Percentiles rank a stretch among this genome's conserved stretches.
phyloP scores from a whole-genome alignment of 2,329 filamentous ascomycete genomes.

The Aspergillus sp. region DNA sequence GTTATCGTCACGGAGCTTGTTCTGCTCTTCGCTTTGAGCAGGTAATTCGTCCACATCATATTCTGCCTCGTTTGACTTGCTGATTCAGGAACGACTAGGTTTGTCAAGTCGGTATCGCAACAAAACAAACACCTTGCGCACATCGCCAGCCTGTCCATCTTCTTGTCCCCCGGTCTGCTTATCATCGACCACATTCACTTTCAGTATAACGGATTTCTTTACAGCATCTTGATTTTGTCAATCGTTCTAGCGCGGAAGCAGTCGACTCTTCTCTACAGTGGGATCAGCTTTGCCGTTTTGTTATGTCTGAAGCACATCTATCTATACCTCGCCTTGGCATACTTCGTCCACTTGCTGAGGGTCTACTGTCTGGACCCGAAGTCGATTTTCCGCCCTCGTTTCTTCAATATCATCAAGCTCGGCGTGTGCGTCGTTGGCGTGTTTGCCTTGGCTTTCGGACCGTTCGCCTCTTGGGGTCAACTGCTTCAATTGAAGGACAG shows the following conservation, averaged over 20 bases:
- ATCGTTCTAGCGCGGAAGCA: conserved; percentile 77
- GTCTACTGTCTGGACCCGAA: conserved; percentile 80
- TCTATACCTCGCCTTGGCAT: conserved; percentile 91
- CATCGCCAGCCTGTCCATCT: conserved; percentile 81
- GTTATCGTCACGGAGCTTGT: conserved; percentile 85
- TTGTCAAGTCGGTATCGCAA: conserved; percentile 69
- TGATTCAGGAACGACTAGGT: conserved; percentile 57
- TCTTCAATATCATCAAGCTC: conserved; percentile 81
- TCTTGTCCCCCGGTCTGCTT: conserved; percentile 87
- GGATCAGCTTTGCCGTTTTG: conserved; percentile 78
- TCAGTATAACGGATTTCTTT: conserved; percentile 97
- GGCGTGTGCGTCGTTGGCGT: conserved; percentile 70
- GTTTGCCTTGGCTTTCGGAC: conserved; percentile 81
- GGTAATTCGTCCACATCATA: conserved; percentile 52
- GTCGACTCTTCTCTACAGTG: conserved; percentile 74
- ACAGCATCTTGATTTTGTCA: conserved; percentile 84
- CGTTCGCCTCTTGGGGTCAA: conserved; percentile 80
- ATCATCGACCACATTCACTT: conserved; percentile 99
- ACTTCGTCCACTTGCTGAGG: conserved; percentile 90
- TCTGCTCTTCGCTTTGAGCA: conserved; percentile 77
- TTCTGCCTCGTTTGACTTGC: conserved; percentile 19
- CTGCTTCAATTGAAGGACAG: conserved; percentile 79
- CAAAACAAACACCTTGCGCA: conserved; percentile 74
- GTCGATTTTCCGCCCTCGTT: conserved; percentile 73
- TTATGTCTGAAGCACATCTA: conserved; percentile 98